Base-by-base conservation (phyloP, 2,329 filamentous ascomycete genomes). In the Hymenoscyphus salicellus region DNA sequence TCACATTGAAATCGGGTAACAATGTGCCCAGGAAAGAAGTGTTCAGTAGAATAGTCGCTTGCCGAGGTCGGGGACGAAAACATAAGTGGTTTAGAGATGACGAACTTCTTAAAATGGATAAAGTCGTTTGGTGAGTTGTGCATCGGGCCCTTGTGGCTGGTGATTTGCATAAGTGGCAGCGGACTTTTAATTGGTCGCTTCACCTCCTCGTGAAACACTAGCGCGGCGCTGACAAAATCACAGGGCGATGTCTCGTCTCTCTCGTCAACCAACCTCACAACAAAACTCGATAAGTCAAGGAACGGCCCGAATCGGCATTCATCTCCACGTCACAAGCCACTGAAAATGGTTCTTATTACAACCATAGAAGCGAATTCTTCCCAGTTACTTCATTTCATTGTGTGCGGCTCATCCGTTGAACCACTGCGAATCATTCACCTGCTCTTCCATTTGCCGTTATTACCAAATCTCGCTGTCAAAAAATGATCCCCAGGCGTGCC, bases 221-320 rank as follows among this genome's bases (percentile, higher is more conserved):
- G 41, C 41, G 58, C 11, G 58, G 16, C 10, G 41, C 23, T 26
- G 28, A 49, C 49, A 61, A 59, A 61, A 61, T 61, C 58, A 61
- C 58, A 61, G 58, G 58, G 43, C 58, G 26, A 61, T 33, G 11
- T 23, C 28, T 61, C 20, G 5, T 30, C 26, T 32, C 10, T 23
- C 28, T 55, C 16, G 1, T 30, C 17, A 55, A 28, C 49, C 43
- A 36, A 61, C 58, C 23, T 61, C 58, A 43, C 7, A 43, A 49
- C 58, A 61, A 17, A 26, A 61, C n/a, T 49, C 56, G 23, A 16
- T 32, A 32, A 52, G 20, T 52, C 14, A 49, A 10, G 58, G 26
- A 30, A 61, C 43, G 43, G 58, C 33, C 43, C 58, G 23, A 52
- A 61, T 55, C 26, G 41, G 20, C 28, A 38, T 43, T 60, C 26